Evolutionary conservation across 495 filamentous ascomycete species (phyloP), one percentile per base, ranked within the genome.

Genomic region (Penicillium coprophilum): DNA sequence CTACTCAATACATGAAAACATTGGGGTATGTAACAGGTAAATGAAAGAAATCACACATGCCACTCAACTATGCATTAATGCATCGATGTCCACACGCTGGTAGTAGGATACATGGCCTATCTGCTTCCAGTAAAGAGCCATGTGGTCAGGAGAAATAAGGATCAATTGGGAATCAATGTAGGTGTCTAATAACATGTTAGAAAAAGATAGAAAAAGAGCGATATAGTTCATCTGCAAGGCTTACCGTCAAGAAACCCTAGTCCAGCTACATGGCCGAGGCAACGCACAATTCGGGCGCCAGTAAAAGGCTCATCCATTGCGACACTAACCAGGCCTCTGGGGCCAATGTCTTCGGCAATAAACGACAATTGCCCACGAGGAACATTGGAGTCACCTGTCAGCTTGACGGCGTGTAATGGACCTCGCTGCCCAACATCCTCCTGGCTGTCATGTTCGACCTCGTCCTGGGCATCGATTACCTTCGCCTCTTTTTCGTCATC

Each of bases 351-450:
- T 20, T 90, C 81, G 0, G 86, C 85, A 6, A 87, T 73, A 65
- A 92, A 97, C 0, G 90, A 88, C 56, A 83, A 82, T 63, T 96
- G 86, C 15, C 93, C 93, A 38, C 92, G 80, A 6, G 92, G 93
- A 20, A 97, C 84, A 60, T 96, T 94, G 0, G 84, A 81, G 60
- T 97, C 92, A 3, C 93, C 93, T 0, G 92, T 97, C 31, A 97
- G 73, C 66, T 97, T 97, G 66, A 96, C 82, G 0, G 87, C 92
- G 61, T 90, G 84, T 5, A 96, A 58, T 17, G 83, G 74, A 12
- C 89, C 90, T 15, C 71, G 71, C 21, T 67, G 67, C 19, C 65
- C 50, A 17, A 54, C 19, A 17, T 53, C 55, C 0, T 39, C 36
- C 3, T 50, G 31, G 20, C 7, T 32, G 4, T 50, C 41, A 2